These are phyloP conservation scores for Biscutella laevigata DNA, from an alignment of 441 rosid genomes.

Conservation along the genomic window DNA sequence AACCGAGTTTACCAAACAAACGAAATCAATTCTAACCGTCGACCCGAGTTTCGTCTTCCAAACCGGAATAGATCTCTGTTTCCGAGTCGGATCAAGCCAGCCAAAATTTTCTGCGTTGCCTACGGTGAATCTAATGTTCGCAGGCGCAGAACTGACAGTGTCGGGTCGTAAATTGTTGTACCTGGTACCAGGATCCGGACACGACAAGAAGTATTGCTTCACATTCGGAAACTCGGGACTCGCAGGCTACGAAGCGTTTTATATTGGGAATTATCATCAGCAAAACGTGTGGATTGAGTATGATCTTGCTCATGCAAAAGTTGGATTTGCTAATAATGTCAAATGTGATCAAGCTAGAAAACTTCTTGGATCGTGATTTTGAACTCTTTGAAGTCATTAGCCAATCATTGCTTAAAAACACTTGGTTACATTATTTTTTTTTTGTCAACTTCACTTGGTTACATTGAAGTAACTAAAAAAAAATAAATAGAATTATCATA, in stretches of 20 bases:
- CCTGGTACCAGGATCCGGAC: constrained; percentile 25
- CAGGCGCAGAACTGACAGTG: constrained; percentile 56
- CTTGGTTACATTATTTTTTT: no score
- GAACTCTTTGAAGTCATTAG: no score
- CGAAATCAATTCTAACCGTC: constrained; percentile 28
- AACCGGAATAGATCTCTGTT: constrained; percentile 70
- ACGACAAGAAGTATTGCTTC: constrained; percentile 56
- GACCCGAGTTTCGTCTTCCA: constrained; percentile 49
- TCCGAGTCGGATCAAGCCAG: constrained; percentile 23
- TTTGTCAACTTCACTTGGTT: no score
- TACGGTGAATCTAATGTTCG: constrained; percentile 38
- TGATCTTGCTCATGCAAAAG: constrained; percentile 47
- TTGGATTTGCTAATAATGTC: constrained; percentile 54
- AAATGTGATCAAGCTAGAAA: constrained; percentile 50
- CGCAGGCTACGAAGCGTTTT: constrained; percentile 42
- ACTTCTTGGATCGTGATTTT: constrained; percentile 28
- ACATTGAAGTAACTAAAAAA: no score
- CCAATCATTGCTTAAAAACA: no score
- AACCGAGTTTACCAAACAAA: constrained; percentile 42
- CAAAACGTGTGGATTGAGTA: constrained; percentile 79
- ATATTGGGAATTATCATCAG: constrained; percentile 74
- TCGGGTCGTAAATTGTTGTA: constrained; percentile 49
- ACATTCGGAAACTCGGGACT: constrained; percentile 67
- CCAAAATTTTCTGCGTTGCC: constrained; percentile 30
- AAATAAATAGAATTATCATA: no score